These are phyloP conservation scores for Fusarium musae DNA, from an alignment of 2,329 filamentous ascomycete species.

Conservation along the genomic window DNA sequence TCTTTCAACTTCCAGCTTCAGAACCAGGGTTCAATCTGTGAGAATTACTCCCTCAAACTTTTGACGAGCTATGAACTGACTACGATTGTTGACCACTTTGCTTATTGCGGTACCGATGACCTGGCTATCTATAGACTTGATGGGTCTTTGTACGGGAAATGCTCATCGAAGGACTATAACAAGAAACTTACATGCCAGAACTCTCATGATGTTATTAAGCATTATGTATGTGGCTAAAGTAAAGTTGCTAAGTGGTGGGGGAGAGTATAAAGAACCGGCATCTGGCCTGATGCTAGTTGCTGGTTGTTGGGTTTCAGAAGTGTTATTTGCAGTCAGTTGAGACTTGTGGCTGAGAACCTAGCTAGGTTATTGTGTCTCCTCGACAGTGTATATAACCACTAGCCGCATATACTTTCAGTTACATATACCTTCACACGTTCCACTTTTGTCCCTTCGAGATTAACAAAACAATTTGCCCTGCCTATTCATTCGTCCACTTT, in stretches of 20 bases:
- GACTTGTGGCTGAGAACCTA: no score
- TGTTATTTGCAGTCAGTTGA: no score
- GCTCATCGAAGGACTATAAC: not conserved
- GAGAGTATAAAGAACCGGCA: no score
- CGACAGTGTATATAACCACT: not conserved
- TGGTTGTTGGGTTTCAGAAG: not conserved
- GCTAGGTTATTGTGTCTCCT: not conserved
- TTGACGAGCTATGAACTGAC: fast-evolving
- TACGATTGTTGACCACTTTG: not conserved
- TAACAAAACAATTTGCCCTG: no score
- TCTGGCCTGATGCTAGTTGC: fast-evolving
- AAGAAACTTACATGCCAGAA: not conserved
- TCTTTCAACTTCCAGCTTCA: not conserved
- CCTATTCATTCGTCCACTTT: not conserved
- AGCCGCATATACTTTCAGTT: not conserved
- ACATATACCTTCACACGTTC: not conserved
- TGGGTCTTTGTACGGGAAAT: not conserved
- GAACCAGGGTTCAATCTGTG: not conserved
- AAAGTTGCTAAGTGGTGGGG: not conserved
- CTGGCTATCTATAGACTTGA: not conserved
- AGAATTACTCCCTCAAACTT: fast-evolving
- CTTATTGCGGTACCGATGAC: not conserved
- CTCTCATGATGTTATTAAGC: not conserved
- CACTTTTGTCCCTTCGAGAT: not conserved
- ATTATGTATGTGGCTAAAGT: not conserved